phyloP scores from a whole-genome alignment of 371 early-diverging fungal species.

The Mucor indicus region DNA sequence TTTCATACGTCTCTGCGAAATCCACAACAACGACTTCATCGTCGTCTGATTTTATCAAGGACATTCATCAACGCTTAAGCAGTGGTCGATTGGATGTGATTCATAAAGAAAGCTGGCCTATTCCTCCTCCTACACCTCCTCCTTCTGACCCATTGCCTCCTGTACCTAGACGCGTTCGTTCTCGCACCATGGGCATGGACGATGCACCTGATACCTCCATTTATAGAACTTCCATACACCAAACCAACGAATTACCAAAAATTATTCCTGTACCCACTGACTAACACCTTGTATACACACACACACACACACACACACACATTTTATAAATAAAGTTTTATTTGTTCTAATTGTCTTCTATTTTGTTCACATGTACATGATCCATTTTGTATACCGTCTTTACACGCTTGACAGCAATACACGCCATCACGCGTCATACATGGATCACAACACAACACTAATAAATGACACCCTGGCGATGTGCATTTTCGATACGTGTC shows the following conservation, averaged over 20 bases:
- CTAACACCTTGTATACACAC: constrained; percentile 12
- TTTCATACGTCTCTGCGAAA: too few relatives aligned
- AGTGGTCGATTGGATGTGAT: too few relatives aligned
- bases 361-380: constrained; percentile 36
- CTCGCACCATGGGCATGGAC: not conserved
- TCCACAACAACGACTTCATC: not conserved
- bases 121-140: constrained; percentile 33
- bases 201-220: constrained; percentile 11
- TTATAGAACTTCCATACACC: constrained; percentile 15
- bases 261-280: constrained; percentile 11
- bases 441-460: constrained; percentile 32
- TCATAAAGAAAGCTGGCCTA: constrained; percentile 16
- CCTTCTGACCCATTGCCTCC: constrained; percentile 33
- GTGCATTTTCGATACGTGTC: constrained; percentile 44
- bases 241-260: constrained; percentile 15
- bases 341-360: constrained; percentile 25
- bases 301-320: not conserved
- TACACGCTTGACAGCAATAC: constrained; percentile 38
- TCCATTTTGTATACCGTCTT: constrained; percentile 12
- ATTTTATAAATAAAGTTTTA: not conserved
- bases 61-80: too few relatives aligned
- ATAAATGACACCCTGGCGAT: constrained; percentile 27
- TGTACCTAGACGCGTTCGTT: too few relatives aligned
- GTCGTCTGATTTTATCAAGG: constrained; percentile 6
- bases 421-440: constrained; percentile 4